These are phyloP conservation scores for Paxillus rubicundulus DNA, from an alignment of 768 basidiomycete genomes.

Conservation along the genomic window DNA sequence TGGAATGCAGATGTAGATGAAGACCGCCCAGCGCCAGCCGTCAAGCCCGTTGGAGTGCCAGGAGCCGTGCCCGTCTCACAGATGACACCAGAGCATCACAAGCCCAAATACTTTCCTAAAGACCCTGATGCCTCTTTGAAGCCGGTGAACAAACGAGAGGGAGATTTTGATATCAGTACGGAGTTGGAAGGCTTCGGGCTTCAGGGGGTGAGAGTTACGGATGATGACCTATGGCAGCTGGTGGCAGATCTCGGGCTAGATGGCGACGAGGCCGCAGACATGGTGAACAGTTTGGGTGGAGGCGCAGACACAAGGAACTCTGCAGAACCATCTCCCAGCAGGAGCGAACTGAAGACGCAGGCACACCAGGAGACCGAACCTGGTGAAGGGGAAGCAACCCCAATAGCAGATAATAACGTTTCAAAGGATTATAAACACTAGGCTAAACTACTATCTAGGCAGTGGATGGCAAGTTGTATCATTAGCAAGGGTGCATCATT, in stretches of 20 bases:
- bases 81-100: constrained; percentile 78
- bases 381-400: not conserved
- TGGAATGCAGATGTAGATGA: constrained; percentile 62
- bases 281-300: constrained; percentile 61
- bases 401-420: constrained; percentile 1
- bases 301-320: constrained; percentile 12
- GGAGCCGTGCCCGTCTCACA: constrained; percentile 72
- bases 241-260: constrained; percentile 74
- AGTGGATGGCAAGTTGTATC: not conserved
- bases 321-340: constrained; percentile 7
- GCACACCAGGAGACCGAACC: constrained; percentile 1
- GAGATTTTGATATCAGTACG: constrained; percentile 62
- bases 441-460: not conserved
- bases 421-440: not conserved
- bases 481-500: not conserved
- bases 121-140: constrained; percentile 45
- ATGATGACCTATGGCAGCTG: constrained; percentile 68
- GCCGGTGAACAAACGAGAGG: constrained; percentile 56
- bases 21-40: constrained; percentile 51
- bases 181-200: constrained; percentile 69
- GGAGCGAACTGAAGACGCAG: constrained; percentile 9
- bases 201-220: constrained; percentile 74
- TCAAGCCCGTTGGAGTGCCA: constrained; percentile 73
- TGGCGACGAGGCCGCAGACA: constrained; percentile 72
- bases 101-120: constrained; percentile 50